A percentile compares a stretch with the other conserved stretches of the same genome.
Evolutionary conservation across 192 early-diverging fungal genomes (phyloP).

Genomic region (Backusella australiensis): DNA sequence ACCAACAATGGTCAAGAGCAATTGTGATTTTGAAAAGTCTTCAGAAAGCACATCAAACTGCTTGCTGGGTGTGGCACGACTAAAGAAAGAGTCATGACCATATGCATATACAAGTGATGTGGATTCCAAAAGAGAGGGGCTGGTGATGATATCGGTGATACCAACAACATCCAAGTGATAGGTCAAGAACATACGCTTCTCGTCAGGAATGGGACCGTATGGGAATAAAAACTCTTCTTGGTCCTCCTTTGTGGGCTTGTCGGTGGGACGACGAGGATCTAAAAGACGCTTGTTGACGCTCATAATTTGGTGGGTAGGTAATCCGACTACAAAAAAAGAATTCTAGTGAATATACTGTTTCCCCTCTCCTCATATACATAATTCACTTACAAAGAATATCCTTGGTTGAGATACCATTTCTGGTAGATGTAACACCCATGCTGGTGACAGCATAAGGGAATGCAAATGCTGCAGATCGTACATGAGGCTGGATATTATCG

Average conservation of each 20-base stretch:
- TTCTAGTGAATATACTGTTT: background rate
- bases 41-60: constrained; percentile 93
- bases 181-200: constrained; percentile 73
- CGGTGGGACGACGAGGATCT: constrained; percentile 79
- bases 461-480: constrained; percentile 72
- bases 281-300: constrained; percentile 72
- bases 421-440: constrained; percentile 82
- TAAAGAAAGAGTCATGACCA: constrained; percentile 91
- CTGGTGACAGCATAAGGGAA: constrained; percentile 74
- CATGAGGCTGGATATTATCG: constrained; percentile 62
- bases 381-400: constrained; percentile 68
- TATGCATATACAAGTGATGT: constrained; percentile 87
- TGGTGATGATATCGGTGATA: constrained; percentile 63
- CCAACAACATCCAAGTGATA: constrained; percentile 70
- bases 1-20: constrained; percentile 81
- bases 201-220: constrained; percentile 70
- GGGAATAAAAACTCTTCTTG: constrained; percentile 86
- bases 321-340: constrained; percentile 46
- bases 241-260: constrained; percentile 69
- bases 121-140: constrained; percentile 87
- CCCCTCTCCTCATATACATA: background rate
- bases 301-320: constrained; percentile 53
- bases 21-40: constrained; percentile 83
- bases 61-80: constrained; percentile 78
- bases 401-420: constrained; percentile 80